phyloP scores from a whole-genome alignment of 2,329 filamentous ascomycete genomes.

The Paraphaeosphaeria minitans region DNA sequence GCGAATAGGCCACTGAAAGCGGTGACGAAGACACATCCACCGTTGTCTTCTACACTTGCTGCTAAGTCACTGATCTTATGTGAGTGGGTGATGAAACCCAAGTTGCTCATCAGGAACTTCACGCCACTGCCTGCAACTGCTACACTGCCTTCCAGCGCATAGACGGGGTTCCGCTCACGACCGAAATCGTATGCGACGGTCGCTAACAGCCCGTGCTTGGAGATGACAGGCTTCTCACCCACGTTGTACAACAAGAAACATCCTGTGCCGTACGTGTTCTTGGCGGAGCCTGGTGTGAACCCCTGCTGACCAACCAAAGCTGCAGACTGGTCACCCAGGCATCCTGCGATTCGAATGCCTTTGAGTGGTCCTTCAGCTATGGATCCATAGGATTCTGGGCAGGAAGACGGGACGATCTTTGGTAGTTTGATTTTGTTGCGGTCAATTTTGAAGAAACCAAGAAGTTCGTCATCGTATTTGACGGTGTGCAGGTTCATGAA shows the following conservation, averaged over 20 bases:
- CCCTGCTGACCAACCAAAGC: conserved; percentile 85
- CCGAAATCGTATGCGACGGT: conserved; percentile 87
- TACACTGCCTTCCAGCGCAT: conserved; percentile 83
- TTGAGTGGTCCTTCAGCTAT: conserved; percentile 69
- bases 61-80: conserved; percentile 69
- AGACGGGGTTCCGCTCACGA: conserved; percentile 68
- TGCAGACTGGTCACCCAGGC: conserved; percentile 84
- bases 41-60: conserved; percentile 72
- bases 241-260: conserved; percentile 92
- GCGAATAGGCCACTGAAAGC: conserved; percentile 91
- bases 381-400: conserved; percentile 72
- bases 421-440: conserved; percentile 73
- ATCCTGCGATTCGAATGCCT: conserved; percentile 78
- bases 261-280: conserved; percentile 91
- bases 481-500: conserved; percentile 87
- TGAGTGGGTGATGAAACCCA: conserved; percentile 66
- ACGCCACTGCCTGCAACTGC: conserved; percentile 82
- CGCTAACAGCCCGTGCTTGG: conserved; percentile 79
- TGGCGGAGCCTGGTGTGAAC: conserved; percentile 80
- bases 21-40: conserved; percentile 83
- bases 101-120: conserved; percentile 69
- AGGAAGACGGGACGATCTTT: conserved; percentile 82
- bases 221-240: conserved; percentile 82
- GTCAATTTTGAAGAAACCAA: conserved; percentile 81
- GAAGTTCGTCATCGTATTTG: conserved; percentile 76